A percentile compares a stretch with the other conserved stretches of the same genome.
Evolutionary conservation across 306 rosid genomes (phyloP).

Genomic region (Citrullus mucosospermus): DNA sequence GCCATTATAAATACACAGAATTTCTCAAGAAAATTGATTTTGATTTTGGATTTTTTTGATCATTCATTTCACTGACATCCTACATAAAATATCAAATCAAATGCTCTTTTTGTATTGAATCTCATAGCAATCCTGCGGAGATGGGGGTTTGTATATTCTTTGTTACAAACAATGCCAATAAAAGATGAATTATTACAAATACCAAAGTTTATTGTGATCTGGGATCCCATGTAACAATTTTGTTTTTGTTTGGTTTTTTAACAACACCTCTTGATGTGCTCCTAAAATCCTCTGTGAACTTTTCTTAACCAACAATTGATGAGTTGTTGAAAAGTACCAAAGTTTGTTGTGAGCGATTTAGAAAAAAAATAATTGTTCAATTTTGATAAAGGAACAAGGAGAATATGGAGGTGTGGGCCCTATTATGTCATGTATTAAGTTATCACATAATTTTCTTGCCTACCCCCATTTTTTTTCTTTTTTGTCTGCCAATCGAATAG

Average conservation of each 20-base stretch:
- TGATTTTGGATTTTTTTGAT: background rate
- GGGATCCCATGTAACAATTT: background rate
- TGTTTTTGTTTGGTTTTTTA: background rate
- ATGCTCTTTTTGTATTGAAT: background rate
- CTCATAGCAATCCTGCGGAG: background rate
- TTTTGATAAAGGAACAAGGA: too few relatives aligned
- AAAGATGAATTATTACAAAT: background rate
- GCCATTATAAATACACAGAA: background rate
- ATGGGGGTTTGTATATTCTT: background rate
- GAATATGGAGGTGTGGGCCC: too few relatives aligned
- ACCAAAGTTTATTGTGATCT: background rate
- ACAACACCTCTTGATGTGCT: background rate
- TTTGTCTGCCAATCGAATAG: background rate
- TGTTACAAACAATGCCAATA: background rate
- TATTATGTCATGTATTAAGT: background rate
- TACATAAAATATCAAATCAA: background rate
- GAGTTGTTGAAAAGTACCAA: background rate
- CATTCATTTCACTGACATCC: background rate
- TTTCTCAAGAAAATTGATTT: background rate
- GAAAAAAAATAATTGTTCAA: background rate
- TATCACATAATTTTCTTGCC: background rate
- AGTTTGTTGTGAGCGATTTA: background rate
- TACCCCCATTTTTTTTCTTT: background rate
- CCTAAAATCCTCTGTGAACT: background rate
- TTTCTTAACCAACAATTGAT: background rate